Evolutionary conservation across 2,329 filamentous ascomycete genomes (phyloP), one percentile per base, ranked within the genome.

Genomic region (Pseudopithomyces maydicus): DNA sequence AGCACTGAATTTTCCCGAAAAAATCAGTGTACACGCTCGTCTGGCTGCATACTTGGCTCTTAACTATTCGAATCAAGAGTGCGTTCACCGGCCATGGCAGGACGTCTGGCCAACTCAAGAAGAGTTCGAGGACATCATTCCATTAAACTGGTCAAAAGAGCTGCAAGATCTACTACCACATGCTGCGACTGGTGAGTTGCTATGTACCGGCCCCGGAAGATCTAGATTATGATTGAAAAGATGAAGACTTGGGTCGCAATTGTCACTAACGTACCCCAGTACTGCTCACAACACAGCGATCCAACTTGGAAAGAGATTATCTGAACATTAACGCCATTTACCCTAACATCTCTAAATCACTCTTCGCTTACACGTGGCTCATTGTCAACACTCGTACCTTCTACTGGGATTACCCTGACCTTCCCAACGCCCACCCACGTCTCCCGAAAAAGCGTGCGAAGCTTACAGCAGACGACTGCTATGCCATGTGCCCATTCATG

Each of bases 401-500:
- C 66, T 85, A 84, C 67, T 87, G 83, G 77, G 76, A 83, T 41
- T 74, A 75, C 48, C 74, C 73, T 0, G 67, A 73, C 29, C 63
- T 73, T 1, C 65, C 78, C 73, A 46, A 75, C 75, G 8, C 79
- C 67, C 47, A 72, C 70, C 63, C 79, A 63, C 42, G 70, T 62
- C 62, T 80, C 2, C 74, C 74, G 36, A 83, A 58, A 75, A 80
- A 68, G 65, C 73, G 59, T 72, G 78, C 22, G 11, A 69, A 66
- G 62, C 74, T 64, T 67, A 75, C 66, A 73, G 83, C 63, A 14
- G 73, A 78, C 22, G 88, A 90, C 64, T 85, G 85, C 66, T 85
- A 91, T 79, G 85, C 85, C 10, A 81, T 91, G 63, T 88, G 88
- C 72, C 90, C 90, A 0, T 87, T 90, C 35, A 86, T 88, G 1